Base-by-base conservation (phyloP, 768 basidiomycete species). In the Lactarius hengduanensis region DNA sequence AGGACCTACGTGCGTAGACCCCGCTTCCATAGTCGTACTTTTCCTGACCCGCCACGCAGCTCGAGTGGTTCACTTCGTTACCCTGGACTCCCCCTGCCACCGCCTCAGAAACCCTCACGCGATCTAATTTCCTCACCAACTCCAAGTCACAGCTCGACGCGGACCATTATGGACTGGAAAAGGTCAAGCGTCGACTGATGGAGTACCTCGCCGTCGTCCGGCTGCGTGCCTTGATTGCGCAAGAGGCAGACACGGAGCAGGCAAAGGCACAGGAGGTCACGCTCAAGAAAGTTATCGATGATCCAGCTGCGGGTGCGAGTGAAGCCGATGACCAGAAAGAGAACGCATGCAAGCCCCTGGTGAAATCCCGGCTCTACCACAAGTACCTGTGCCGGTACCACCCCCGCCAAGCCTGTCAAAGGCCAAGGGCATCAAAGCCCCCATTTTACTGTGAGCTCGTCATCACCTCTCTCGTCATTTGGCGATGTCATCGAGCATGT, bases 161-260 rank as follows among this genome's bases (percentile, higher is more conserved):
- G 15, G 95, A 96, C 66, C 95, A 98, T 75, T 96, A 88, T 71
- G 96, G 96, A 1, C 80, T 98, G n/a, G 93, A 95, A 65, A 92
- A 91, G 74, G 89, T 98, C 75, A 98, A 97, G 82, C 88, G 91
- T 69, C 82, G 95, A 10, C 77, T 96, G 2, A 90, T 96, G 56
- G 96, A 97, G 73, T 97, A 94, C 74, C 84, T 98, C 47, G 94
- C 93, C 0, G 90, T 97, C 13, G 88, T 96, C 40, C 79, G 92
- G 66, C 77, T 87, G 59, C 73, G 71, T 6, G 73, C 74, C 22
- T 67, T 66, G 38, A 69, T 71, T 34, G 59, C 68, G 62, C 59
- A 65, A 66, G 66, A 68, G 55, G 41, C 47, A 0, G 62, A 68
- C 53, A n/a, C 59, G 9, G 50, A 66, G 54, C 57, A 64, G 40